A percentile compares a stretch with the other conserved stretches of the same genome.
phyloP scores from a whole-genome alignment of 768 basidiomycete species.

The Phanerodontia chrysosporium region DNA sequence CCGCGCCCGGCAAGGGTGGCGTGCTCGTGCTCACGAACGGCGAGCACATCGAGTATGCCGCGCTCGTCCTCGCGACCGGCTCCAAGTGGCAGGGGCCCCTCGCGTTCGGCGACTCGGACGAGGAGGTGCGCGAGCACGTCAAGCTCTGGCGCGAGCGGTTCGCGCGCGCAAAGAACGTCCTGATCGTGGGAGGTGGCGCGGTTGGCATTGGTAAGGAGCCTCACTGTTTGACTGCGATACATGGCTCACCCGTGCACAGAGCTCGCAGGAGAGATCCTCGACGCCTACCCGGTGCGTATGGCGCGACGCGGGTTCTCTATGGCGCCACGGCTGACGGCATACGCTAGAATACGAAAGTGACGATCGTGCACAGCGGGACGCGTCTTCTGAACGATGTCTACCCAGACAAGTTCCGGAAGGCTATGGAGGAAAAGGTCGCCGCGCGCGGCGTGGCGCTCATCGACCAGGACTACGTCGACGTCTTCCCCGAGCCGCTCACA shows the following conservation, averaged over 20 bases:
- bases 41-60: slow-evolving; percentile 44
- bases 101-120: slow-evolving; percentile 35
- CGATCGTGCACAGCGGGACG: slow-evolving; percentile 53
- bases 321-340: background rate
- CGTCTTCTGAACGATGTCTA: slow-evolving; percentile 57
- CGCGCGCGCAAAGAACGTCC: slow-evolving; percentile 27
- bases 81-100: slow-evolving; percentile 48
- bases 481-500: slow-evolving; percentile 33
- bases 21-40: slow-evolving; percentile 49
- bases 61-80: slow-evolving; percentile 60
- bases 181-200: slow-evolving; percentile 34
- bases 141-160: slow-evolving; percentile 28
- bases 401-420: slow-evolving; percentile 47
- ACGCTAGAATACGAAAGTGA: slow-evolving; percentile 40
- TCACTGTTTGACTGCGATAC: background rate
- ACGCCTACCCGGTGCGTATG: slow-evolving; percentile 34
- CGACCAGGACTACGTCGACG: slow-evolving; percentile 49
- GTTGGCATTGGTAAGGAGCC: slow-evolving; percentile 37
- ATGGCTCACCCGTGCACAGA: slow-evolving; percentile 24
- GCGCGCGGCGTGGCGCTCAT: slow-evolving; percentile 46
- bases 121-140: slow-evolving; percentile 20
- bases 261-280: slow-evolving; percentile 40
- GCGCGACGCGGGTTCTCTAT: background rate
- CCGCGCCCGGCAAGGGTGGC: slow-evolving; percentile 31
- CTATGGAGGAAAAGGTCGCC: slow-evolving; percentile 36